These are phyloP conservation scores for Penicillium paxilli DNA, from an alignment of 495 filamentous ascomycete genomes.

Conservation along the genomic window DNA sequence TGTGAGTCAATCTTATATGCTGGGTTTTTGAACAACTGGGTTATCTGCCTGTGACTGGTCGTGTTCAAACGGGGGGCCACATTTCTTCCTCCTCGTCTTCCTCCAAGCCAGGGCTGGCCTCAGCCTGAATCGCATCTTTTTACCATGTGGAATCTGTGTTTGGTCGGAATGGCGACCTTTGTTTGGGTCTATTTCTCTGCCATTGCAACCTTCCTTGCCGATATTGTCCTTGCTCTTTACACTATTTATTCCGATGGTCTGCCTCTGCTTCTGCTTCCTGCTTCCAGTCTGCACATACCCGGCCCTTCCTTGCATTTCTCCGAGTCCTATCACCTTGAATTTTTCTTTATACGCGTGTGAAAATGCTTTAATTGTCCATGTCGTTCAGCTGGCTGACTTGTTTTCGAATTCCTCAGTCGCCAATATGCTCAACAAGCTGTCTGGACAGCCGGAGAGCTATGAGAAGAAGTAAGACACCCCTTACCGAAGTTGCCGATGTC, in stretches of 20 bases:
- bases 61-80: too few species aligned
- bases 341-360: too few species aligned
- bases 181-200: not conserved
- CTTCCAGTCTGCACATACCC: not conserved
- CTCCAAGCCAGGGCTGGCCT: not conserved
- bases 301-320: not conserved
- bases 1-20: conserved; percentile 27
- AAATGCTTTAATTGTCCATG: too few species aligned
- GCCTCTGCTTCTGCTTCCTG: conserved; percentile 6
- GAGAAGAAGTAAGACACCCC: conserved; percentile 78
- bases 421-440: conserved; percentile 95
- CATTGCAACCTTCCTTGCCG: conserved; percentile 4
- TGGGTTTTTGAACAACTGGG: not conserved
- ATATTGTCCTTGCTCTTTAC: conserved; percentile 5
- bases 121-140: conserved; percentile 1
- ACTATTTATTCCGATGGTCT: conserved; percentile 18
- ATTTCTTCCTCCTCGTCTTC: not conserved
- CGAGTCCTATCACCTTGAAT: too few species aligned
- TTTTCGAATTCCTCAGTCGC: conserved; percentile 58
- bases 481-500: not conserved
- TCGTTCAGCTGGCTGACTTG: conserved; percentile 29
- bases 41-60: not conserved
- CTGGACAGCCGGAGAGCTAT: conserved; percentile 96
- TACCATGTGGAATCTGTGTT: not conserved
- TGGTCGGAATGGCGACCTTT: not conserved